Conservation (phyloP, 345 rosid species). For the Citrus sinensis region DVS_A1.0 CM039162.1:109501-110000, state of each 20-base stretch:
- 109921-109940: background rate
- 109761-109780: background rate
- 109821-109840: too few relatives aligned
- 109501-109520: conserved; percentile 94
- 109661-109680: background rate
- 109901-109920: background rate
- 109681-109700: background rate
- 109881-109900: background rate
- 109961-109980: background rate
- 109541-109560: conserved; percentile 92
- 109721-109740: background rate
- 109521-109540: conserved; percentile 86
- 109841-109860: background rate
- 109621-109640: background rate
- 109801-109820: background rate
- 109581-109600: background rate
- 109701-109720: background rate
- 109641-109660: background rate
- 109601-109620: background rate
- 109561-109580: conserved; percentile 19
- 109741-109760: background rate
- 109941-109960: background rate
- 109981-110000: background rate
- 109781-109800: background rate
- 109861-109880: background rate